phyloP scores from a whole-genome alignment of 169 alveolate genomes.

The Miamiensis avidus region DNA sequence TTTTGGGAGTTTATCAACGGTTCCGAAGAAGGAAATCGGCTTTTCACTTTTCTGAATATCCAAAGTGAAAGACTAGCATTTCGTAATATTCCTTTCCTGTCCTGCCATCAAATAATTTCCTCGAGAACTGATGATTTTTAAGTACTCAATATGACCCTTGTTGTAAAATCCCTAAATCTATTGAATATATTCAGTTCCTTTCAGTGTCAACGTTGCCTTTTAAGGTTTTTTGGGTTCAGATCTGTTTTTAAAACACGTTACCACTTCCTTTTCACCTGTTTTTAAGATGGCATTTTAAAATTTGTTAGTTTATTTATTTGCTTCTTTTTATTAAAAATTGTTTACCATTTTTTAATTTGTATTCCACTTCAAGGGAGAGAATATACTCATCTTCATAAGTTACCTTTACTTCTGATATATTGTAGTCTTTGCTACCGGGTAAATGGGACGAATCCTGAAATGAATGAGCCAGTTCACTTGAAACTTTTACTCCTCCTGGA shows the following conservation, averaged over 20 bases:
- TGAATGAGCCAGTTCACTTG: constrained; percentile 5
- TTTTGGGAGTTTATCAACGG: constrained; percentile 9
- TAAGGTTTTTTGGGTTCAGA: not conserved
- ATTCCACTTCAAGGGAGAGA: not conserved
- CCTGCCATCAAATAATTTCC: constrained; percentile 20
- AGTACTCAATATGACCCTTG: not conserved
- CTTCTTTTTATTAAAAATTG: too few relatives aligned
- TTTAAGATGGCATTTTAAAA: not conserved
- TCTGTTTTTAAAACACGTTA: constrained; percentile 3
- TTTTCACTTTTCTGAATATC: constrained; percentile 8
- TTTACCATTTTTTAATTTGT: constrained; percentile 8
- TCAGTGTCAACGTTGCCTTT: not conserved
- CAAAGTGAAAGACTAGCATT: not conserved
- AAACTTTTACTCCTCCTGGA: not conserved
- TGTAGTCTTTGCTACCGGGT: not conserved
- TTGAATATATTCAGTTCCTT: constrained; percentile 15
- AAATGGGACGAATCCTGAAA: constrained; percentile 1
- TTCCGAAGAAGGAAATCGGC: constrained; percentile 22
- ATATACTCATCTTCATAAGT: constrained; percentile 6
- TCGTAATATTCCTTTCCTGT: not conserved
- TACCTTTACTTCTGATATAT: constrained; percentile 2
- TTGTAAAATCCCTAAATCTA: constrained; percentile 3
- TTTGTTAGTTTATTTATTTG: too few relatives aligned
- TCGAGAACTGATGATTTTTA: constrained; percentile 18
- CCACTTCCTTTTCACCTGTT: not conserved